Conservation (phyloP, 768 basidiomycete genomes). For the Tylopilus subfusipes region DNA sequence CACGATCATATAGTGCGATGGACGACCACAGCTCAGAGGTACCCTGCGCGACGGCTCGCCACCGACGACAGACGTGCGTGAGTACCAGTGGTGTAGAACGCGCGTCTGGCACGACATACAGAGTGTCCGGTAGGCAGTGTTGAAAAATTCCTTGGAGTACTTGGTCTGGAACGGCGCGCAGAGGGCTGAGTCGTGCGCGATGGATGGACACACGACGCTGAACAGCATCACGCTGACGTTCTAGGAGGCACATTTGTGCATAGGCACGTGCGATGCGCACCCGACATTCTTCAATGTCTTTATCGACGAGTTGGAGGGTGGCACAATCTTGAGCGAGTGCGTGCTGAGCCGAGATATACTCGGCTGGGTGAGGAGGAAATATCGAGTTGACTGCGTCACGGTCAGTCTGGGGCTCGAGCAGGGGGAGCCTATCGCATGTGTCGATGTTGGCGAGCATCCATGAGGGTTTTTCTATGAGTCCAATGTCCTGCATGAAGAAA, state of each 20-base stretch:
- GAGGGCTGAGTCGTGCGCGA: constrained; percentile 28
- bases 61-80: constrained; percentile 32
- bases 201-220: constrained; percentile 17
- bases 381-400: constrained; percentile 26
- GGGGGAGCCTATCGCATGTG: background rate
- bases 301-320: constrained; percentile 14
- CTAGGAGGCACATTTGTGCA: constrained; percentile 18
- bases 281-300: constrained; percentile 20
- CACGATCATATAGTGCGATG: constrained; percentile 27
- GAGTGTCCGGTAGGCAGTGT: constrained; percentile 22
- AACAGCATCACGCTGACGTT: constrained; percentile 16
- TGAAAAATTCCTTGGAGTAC: constrained; percentile 32
- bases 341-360: constrained; percentile 16
- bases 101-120: constrained; percentile 21
- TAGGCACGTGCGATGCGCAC: constrained; percentile 10
- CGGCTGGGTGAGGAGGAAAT: constrained; percentile 18
- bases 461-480: background rate
- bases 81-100: constrained; percentile 31
- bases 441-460: background rate
- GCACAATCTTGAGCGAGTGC: constrained; percentile 18
- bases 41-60: constrained; percentile 26
- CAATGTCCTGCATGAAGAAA: constrained; percentile 1
- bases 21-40: constrained; percentile 34
- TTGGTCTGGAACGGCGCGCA: constrained; percentile 31
- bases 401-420: constrained; percentile 3